Evolutionary conservation across 305 asterid genomes (phyloP).

Genomic region (Solanum hybrid): DNA sequence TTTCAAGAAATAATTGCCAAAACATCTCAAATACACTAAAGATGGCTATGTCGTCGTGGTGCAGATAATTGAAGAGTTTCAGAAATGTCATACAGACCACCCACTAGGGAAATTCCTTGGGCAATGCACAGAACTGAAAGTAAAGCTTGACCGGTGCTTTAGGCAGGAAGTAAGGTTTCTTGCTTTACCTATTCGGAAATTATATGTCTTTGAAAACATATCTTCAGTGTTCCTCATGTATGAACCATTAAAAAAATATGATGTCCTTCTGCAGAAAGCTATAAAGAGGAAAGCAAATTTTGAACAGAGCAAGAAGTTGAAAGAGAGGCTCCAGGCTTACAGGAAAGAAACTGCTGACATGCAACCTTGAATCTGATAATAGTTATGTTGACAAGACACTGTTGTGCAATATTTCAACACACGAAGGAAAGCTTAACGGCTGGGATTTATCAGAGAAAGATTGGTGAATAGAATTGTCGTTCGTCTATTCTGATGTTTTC

Average conservation of each 20-base stretch:
- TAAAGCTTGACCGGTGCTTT: conserved; percentile 78
- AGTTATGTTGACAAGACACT: not conserved
- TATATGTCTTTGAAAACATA: not conserved
- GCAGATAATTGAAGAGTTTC: conserved; percentile 78
- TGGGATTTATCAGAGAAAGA: not conserved
- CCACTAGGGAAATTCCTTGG: conserved; percentile 80
- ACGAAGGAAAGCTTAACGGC: not conserved
- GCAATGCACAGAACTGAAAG: conserved; percentile 68
- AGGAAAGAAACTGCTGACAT: conserved; percentile 37
- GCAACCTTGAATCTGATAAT: not conserved
- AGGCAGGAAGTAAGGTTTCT: conserved; percentile 59
- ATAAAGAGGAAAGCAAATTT: conserved; percentile 72
- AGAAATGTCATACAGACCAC: conserved; percentile 77
- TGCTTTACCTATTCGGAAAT: not conserved
- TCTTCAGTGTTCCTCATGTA: not conserved
- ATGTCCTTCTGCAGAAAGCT: conserved; percentile 50
- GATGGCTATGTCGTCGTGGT: not conserved
- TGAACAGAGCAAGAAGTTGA: conserved; percentile 68
- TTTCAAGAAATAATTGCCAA: not conserved
- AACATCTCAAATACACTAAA: not conserved
- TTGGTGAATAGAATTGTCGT: not conserved
- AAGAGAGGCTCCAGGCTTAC: conserved; percentile 51
- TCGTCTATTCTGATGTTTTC: not conserved
- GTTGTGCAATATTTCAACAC: not conserved
- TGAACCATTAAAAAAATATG: not conserved